Evolutionary conservation across 768 basidiomycete genomes (phyloP).

Genomic region (Nevesoporus exiguus): DNA sequence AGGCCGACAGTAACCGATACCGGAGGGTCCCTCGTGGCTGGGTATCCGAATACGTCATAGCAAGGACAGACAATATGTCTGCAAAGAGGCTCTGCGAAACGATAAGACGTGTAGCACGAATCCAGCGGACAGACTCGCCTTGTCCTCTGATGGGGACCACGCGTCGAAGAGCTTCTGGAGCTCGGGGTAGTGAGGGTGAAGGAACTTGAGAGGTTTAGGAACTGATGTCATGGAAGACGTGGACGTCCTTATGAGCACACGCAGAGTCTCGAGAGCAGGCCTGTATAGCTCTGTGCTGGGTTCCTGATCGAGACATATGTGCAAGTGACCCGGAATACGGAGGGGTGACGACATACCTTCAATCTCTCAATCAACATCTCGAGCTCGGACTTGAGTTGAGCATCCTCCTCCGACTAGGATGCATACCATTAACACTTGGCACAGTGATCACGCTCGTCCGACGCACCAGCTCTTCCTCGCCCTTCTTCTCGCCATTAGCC

Average conservation of each 20-base stretch:
- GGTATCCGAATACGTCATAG: slow-evolving; percentile 99
- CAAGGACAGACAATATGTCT: slow-evolving; percentile 95
- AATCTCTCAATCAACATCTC: slow-evolving; percentile 96
- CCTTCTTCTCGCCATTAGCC: slow-evolving; percentile 49
- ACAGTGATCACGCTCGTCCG: slow-evolving; percentile 11
- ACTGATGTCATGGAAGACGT: slow-evolving; percentile 99
- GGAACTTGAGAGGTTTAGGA: slow-evolving; percentile 97
- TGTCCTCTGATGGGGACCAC: slow-evolving; percentile 76
- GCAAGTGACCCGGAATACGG: slow-evolving; percentile 1
- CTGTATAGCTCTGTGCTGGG: slow-evolving; percentile 78
- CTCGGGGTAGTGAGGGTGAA: slow-evolving; percentile 89
- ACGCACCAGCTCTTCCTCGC: slow-evolving; percentile 77
- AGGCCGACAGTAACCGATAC: slow-evolving; percentile 82
- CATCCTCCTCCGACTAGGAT: slow-evolving; percentile 88
- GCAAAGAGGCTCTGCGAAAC: slow-evolving; percentile 79
- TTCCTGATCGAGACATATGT: slow-evolving; percentile 57
- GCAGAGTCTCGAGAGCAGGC: slow-evolving; percentile 89
- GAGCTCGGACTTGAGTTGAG: slow-evolving; percentile 87
- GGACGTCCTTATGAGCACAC: slow-evolving; percentile 91
- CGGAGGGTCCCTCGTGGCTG: slow-evolving; percentile 93
- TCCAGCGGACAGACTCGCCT: slow-evolving; percentile 30
- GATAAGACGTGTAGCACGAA: neutral
- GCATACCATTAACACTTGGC: slow-evolving; percentile 4
- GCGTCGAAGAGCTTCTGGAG: slow-evolving; percentile 80
- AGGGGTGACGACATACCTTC: slow-evolving; percentile 52